phyloP scores from a whole-genome alignment of 2,329 filamentous ascomycete genomes.

The Shiraia sp. region DNA sequence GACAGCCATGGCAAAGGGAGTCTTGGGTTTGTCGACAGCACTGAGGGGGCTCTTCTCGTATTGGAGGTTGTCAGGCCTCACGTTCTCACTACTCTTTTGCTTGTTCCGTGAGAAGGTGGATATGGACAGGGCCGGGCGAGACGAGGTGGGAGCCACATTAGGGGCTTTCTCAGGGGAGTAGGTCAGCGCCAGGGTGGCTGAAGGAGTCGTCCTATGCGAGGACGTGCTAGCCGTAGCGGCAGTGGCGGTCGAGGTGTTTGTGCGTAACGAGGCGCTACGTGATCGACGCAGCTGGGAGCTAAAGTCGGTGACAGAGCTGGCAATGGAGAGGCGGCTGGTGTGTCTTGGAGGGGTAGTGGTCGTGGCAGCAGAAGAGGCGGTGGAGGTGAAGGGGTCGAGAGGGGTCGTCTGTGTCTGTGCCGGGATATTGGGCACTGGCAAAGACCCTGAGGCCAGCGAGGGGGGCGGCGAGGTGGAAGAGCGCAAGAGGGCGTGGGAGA shows the following conservation, averaged over 20 bases:
- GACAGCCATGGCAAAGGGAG: conserved; percentile 36
- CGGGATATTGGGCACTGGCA: conserved; percentile 2
- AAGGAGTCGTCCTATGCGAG: conserved; percentile 40
- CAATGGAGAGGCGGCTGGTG: conserved; percentile 38
- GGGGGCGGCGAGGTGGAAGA: conserved; percentile 2
- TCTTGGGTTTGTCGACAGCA: conserved; percentile 41
- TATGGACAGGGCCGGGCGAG: conserved; percentile 44
- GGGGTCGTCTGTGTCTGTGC: conserved; percentile 10
- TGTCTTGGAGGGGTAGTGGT: conserved; percentile 35
- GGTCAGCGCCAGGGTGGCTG: conserved; percentile 40
- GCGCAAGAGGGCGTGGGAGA: conserved; percentile 5
- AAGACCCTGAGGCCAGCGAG: conserved; percentile 10
- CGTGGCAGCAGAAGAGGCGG: conserved; percentile 14
- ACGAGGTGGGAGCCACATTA: conserved; percentile 19
- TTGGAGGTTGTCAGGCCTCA: conserved; percentile 19
- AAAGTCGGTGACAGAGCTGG: conserved; percentile 43
- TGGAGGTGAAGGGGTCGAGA: conserved; percentile 24
- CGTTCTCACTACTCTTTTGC: conserved; percentile 42
- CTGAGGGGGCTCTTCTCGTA: conserved; percentile 39
- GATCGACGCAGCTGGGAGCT: conserved; percentile 45
- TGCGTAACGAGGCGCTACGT: conserved; percentile 48
- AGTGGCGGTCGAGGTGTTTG: conserved; percentile 36
- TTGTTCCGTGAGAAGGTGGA: conserved; percentile 42
- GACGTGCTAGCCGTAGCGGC: conserved; percentile 31
- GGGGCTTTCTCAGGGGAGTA: conserved; percentile 41